A percentile compares a stretch with the other conserved stretches of the same genome.
Evolutionary conservation across 164 flowering plant species (phyloP).

Genomic region (Tetrastigma voinierianum): DNA sequence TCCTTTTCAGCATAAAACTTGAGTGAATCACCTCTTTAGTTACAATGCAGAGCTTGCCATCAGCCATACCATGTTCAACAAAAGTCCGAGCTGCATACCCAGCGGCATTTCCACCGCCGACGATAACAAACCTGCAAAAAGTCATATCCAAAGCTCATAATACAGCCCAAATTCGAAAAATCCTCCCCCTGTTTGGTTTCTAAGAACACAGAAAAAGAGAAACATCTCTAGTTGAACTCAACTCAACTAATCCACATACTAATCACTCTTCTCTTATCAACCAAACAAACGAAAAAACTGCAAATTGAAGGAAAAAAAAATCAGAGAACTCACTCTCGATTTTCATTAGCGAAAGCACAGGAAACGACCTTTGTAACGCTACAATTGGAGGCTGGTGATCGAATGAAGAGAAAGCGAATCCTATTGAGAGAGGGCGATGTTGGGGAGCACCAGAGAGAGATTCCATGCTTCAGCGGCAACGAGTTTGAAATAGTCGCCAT

Average conservation of each 20-base stretch:
- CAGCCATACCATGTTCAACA: conserved; percentile 88
- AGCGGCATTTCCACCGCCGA: conserved; percentile 96
- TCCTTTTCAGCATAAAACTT: neutral
- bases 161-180: neutral
- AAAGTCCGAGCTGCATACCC: conserved; percentile 91
- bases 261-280: too few species aligned
- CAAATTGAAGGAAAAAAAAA: neutral
- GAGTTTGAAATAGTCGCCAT: conserved; percentile 48
- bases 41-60: conserved; percentile 86
- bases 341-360: conserved; percentile 67
- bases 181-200: too few species aligned
- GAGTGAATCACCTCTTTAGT: conserved; percentile 64
- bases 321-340: conserved; percentile 60
- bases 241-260: too few species aligned
- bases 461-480: conserved; percentile 46
- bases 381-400: conserved; percentile 23
- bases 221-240: neutral
- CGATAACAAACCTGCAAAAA: conserved; percentile 72
- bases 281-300: neutral
- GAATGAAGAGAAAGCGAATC: conserved; percentile 20
- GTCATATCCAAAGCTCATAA: neutral
- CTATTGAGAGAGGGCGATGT: conserved; percentile 31
- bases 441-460: conserved; percentile 53
- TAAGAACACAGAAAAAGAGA: neutral
- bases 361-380: conserved; percentile 45